Evolutionary conservation across 495 filamentous ascomycete species (phyloP), one percentile per base, ranked within the genome.

Genomic region (Penicillium pancosmium): DNA sequence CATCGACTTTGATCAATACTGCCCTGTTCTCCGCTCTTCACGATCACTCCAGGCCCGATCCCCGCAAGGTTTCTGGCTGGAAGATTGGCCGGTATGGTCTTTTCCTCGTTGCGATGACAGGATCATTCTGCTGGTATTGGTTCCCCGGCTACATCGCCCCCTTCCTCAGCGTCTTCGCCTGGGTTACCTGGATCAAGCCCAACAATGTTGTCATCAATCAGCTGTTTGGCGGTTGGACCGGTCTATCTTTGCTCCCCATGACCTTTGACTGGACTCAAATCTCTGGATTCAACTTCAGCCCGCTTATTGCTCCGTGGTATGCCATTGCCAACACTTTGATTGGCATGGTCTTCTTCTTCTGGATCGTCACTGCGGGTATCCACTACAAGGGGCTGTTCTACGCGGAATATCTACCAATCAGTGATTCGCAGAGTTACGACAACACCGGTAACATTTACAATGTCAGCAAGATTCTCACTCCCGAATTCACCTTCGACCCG

Each of bases 231-330:
- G 84, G 84, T 2, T 83, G 68, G 59, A 83, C 82, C 5, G 86
- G 86, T 0, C 66, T 88, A 13, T 86, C 83, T 1, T 66, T 88
- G 19, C 74, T 87, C 12, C 85, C 85, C 0, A 80, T 88, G 34
- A 86, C 84, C 0, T 86, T 88, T 57, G 88, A 91, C 73, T 91
- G 88, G 88, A 84, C 83, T 5, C 82, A 86, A 52, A 75, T 90
- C 56, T 81, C 84, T 1, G 85, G 81, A 9, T 91, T 87, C 68
- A 81, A 85, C 55, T 78, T 78, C 52, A 87, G 84, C 31, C 88
- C 88, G 3, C 75, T 91, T 36, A 86, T 91, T 52, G 78, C 87
- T 7, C 87, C 88, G 3, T 88, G 87, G 76, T 83, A 89, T 64
- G 84, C 85, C 35, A 81, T 87, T 23, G 72, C 73, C 27, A 88